Conservation (phyloP, 2,329 filamentous ascomycete genomes). For the Colletotrichum paranaense region DNA sequence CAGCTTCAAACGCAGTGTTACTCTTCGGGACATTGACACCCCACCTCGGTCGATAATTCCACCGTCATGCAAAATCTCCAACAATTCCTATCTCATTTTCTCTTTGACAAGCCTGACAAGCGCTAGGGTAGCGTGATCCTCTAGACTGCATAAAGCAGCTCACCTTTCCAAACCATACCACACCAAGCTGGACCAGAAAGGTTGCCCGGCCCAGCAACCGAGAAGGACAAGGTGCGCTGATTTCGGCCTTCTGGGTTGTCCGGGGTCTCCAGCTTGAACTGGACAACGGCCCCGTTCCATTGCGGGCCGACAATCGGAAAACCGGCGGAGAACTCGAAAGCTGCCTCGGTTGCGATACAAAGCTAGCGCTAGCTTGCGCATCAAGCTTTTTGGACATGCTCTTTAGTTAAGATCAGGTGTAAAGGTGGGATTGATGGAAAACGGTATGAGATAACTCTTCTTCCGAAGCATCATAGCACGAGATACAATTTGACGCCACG, state of each 20-base stretch:
- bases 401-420: not conserved
- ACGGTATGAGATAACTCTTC: not conserved
- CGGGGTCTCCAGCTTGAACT: not conserved
- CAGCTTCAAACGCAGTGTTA: not conserved
- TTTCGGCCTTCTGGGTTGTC: not conserved
- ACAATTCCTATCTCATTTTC: not conserved
- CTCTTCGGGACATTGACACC: not conserved
- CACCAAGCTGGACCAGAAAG: not conserved
- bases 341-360: not conserved
- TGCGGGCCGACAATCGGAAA: conserved; percentile 23
- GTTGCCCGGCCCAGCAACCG: not conserved
- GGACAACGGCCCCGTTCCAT: not conserved
- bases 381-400: not conserved
- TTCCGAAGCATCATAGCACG: not conserved
- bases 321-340: conserved; percentile 24
- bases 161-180: not conserved
- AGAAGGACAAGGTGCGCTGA: not conserved
- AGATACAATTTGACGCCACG: not conserved
- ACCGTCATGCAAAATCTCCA: not conserved
- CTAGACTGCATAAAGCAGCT: not conserved
- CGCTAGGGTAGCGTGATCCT: not conserved
- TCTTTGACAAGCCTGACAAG: not conserved
- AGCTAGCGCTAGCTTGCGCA: not conserved
- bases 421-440: not conserved
- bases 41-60: conserved; percentile 25